Evolutionary conservation across 352 stramenopile species (phyloP).

Genomic region (Phytophthora meadii): DNA sequence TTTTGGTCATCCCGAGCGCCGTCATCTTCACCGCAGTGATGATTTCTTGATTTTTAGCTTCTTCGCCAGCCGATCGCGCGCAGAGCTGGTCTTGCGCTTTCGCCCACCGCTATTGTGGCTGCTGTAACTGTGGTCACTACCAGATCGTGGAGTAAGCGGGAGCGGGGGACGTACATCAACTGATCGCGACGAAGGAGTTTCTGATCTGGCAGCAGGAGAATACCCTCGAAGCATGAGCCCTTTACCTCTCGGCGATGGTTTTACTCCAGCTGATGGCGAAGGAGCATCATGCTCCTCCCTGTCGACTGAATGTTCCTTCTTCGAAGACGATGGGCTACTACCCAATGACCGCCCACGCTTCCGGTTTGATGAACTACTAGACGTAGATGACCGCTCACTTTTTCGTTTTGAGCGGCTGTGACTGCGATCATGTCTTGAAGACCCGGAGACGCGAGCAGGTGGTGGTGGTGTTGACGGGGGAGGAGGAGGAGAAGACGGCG

Average conservation of each 20-base stretch:
- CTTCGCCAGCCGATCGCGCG: constrained; percentile 76
- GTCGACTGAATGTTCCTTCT: constrained; percentile 16
- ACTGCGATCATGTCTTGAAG: constrained; percentile 19
- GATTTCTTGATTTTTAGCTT: constrained; percentile 83
- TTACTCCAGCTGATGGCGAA: constrained; percentile 18
- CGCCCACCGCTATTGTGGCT: constrained; percentile 24
- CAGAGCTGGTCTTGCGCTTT: constrained; percentile 65
- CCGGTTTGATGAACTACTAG: constrained; percentile 26
- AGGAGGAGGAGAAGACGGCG: constrained; percentile 33
- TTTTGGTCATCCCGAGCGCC: constrained; percentile 1
- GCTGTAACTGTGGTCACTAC: constrained; percentile 32
- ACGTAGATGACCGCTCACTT: constrained; percentile 21
- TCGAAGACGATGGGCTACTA: constrained; percentile 22
- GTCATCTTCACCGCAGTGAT: constrained; percentile 36
- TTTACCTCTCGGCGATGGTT: constrained; percentile 43
- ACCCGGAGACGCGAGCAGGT: constrained; percentile 8
- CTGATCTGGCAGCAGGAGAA: constrained; percentile 27
- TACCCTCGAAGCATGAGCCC: constrained; percentile 43
- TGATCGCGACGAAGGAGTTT: constrained; percentile 21
- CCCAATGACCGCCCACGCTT: constrained; percentile 29
- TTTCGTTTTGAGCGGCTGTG: constrained; percentile 12
- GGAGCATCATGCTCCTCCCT: constrained; percentile 2
- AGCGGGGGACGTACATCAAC: constrained; percentile 55
- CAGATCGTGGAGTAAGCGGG: constrained; percentile 37
- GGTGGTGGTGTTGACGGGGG: constrained; percentile 35